Evolutionary conservation across 768 basidiomycete species (phyloP).

Genomic region (Pleurotus tuoliensis): DNA sequence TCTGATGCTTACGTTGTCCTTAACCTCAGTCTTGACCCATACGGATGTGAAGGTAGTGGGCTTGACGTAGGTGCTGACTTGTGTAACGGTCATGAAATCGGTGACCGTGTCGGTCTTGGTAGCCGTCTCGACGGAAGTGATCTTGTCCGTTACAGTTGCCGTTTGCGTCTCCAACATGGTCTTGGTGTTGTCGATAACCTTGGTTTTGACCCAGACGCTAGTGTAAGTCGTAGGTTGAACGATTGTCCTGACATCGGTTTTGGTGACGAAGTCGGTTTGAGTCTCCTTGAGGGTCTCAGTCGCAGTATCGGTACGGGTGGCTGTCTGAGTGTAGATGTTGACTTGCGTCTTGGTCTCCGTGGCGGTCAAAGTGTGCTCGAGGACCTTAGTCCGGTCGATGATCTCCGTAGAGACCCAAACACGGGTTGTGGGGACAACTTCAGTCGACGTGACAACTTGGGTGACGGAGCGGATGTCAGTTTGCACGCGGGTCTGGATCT

Average conservation of each 20-base stretch:
- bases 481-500: slow-evolving; percentile 19
- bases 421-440: slow-evolving; percentile 58
- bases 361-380: slow-evolving; percentile 59
- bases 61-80: slow-evolving; percentile 45
- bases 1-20: slow-evolving; percentile 42
- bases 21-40: slow-evolving; percentile 51
- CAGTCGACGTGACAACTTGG: slow-evolving; percentile 44
- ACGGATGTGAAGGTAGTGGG: slow-evolving; percentile 58
- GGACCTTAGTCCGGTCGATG: slow-evolving; percentile 50
- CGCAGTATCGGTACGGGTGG: slow-evolving; percentile 43
- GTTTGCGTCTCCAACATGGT: slow-evolving; percentile 50
- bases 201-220: slow-evolving; percentile 47
- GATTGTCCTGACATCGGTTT: slow-evolving; percentile 48
- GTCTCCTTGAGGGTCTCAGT: slow-evolving; percentile 47
- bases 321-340: slow-evolving; percentile 49
- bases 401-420: slow-evolving; percentile 66
- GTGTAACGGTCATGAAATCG: slow-evolving; percentile 49
- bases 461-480: slow-evolving; percentile 41
- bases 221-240: slow-evolving; percentile 56
- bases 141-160: slow-evolving; percentile 44
- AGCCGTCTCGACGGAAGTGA: slow-evolving; percentile 53
- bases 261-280: slow-evolving; percentile 54
- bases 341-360: slow-evolving; percentile 58
- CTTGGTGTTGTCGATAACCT: slow-evolving; percentile 60
- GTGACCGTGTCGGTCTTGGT: slow-evolving; percentile 54